Evolutionary conservation across 495 filamentous ascomycete genomes (phyloP), one percentile per base, ranked within the genome.

Genomic region (Zalerion maritima): DNA sequence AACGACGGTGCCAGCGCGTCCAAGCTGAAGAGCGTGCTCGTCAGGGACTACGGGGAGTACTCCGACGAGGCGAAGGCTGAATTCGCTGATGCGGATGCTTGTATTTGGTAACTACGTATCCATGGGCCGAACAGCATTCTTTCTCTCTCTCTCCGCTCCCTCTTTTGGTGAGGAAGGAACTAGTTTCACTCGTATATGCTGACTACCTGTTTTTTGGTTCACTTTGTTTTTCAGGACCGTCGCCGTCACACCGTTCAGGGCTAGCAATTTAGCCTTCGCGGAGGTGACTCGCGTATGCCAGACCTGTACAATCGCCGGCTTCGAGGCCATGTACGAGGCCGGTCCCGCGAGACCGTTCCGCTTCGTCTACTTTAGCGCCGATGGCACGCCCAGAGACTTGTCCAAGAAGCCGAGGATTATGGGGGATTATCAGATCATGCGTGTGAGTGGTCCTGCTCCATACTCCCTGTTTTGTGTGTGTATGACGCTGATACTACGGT

Each of bases 301-400:
- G 1, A 53, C 55, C 17, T 64, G 58, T 34, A 50, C 61, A 0
- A 26, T 58, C 2, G 34, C 42, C 2, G 64, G 47, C 0, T 40
- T 69, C 15, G 31, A 53, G 33, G 46, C 52, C 13, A 52, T 70
- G 5, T 34, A 42, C 14, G 30, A 36, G 12, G 31, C 44, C 14
- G 38, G 40, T 22, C 12, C 28, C 28, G 24, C 32, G 11, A 38
- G 43, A 29, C 52, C 45, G 10, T 53, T 64, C 20, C 41, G 50
- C 8, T 72, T 69, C 35, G 29, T 68, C 8, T 69, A 66, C 29
- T 50, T 56, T 27, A 64, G 58, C 25, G 64, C 55, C 16, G 45
- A 46, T 3, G 42, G 47, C 3, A 37, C 40, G 6, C 49, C 56
- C 31, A 35, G 55, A 18, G 62, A 67, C 31, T 48, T 45, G 17